Evolutionary conservation across 2,329 filamentous ascomycete species (phyloP).

Genomic region (Zymoseptoria crescenta): DNA sequence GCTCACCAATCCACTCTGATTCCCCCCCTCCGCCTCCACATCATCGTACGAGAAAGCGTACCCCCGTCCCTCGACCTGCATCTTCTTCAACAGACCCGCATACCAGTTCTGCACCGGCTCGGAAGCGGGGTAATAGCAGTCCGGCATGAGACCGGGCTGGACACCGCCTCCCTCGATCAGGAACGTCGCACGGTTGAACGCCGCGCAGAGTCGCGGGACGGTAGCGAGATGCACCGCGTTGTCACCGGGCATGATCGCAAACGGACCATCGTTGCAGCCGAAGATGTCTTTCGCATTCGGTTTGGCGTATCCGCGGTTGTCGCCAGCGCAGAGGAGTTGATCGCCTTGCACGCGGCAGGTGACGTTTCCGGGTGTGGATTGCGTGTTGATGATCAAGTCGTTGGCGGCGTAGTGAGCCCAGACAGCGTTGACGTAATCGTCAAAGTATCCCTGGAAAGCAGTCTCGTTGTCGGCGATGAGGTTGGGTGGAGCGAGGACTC

Average conservation of each 20-base stretch:
- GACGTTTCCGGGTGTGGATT: conserved; percentile 50
- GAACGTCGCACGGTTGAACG: conserved; percentile 66
- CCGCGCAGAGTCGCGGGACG: conserved; percentile 63
- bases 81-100: conserved; percentile 50
- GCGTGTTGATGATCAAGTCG: conserved; percentile 55
- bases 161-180: conserved; percentile 42
- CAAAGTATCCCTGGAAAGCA: conserved; percentile 46
- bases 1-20: conserved; percentile 45
- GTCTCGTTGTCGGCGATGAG: conserved; percentile 37
- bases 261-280: conserved; percentile 57
- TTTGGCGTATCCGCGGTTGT: conserved; percentile 42
- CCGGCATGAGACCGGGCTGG: conserved; percentile 36
- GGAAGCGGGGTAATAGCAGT: conserved; percentile 35
- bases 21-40: conserved; percentile 41
- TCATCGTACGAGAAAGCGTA: conserved; percentile 66
- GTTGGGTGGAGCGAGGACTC: conserved; percentile 37
- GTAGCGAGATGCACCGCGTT: conserved; percentile 47
- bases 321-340: conserved; percentile 36
- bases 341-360: conserved; percentile 39
- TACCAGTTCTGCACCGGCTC: conserved; percentile 46
- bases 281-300: conserved; percentile 58
- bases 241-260: conserved; percentile 37
- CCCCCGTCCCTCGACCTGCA: conserved; percentile 52
- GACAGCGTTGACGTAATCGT: conserved; percentile 43
- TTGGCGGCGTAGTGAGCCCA: conserved; percentile 42